Base-by-base conservation (phyloP, 306 rosid genomes). In the Delonix regia region DNA sequence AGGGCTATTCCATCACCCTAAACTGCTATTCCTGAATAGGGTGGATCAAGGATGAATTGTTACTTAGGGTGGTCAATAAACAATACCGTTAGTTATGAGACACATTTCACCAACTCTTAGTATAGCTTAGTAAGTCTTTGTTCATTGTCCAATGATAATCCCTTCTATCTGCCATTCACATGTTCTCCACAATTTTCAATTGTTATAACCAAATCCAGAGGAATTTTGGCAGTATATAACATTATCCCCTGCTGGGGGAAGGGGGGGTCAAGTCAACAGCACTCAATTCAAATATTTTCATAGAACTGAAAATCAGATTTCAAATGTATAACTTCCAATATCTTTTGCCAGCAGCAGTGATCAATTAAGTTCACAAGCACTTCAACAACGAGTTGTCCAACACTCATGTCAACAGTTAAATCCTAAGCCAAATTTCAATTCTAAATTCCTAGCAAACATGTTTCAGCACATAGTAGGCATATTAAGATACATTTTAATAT, bases 341-440 rank as follows among this genome's bases (percentile, higher is more conserved):
- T n/a, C n/a, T n/a, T n/a, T n/a, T 44, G 38, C 63, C 63, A 63
- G 21, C 12, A 34, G 66, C 53, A 64, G n/a, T 51, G 55, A 51
- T 34, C 44, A 55, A 48, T 15, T 6, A 7, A 45, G 42, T 62
- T 16, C 52, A 60, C 38, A 60, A 28, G 66, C 21, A 60, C 18
- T 25, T 25, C 18, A 57, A 25, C 11, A 57, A 4, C 6, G 48
- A 9, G 1, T 57, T 12, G 18, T 15, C 68, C 22, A 61, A 33
- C 42, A 61, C 42, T n/a, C 68, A 61, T 9, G 48, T 18, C 7
- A 16, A 34, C 25, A 34, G 9, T 34, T 13, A 22, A 56, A 16
- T 56, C 62, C 30, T 14, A 33, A 15, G 24, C 68, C 44, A 61
- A 61, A 16, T 33, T 33, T 61, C 42, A 61, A 61, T 28, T 61